Evolutionary conservation across 2,329 filamentous ascomycete species (phyloP).

Genomic region (Cyphellophora europaea): DNA sequence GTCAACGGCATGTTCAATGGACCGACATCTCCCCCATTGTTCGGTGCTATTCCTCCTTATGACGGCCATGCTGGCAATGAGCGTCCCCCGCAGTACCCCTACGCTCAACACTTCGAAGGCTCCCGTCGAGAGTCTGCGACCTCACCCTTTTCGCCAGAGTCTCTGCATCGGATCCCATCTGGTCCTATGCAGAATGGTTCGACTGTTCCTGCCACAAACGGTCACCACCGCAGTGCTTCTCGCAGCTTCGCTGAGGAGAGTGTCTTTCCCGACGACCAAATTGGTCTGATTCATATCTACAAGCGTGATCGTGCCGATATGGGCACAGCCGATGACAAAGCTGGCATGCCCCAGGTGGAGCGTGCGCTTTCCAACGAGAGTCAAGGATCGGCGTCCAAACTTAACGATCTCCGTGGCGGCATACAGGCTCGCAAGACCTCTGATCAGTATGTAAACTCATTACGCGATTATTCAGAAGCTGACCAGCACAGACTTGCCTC

Average conservation of each 20-base stretch:
- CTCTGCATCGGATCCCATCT: no score
- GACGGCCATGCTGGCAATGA: background rate
- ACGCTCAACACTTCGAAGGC: no score
- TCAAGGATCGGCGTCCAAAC: background rate
- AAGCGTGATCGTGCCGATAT: constrained; percentile 12
- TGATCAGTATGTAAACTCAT: constrained; percentile 17
- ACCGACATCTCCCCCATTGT: background rate
- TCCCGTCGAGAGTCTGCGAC: no score
- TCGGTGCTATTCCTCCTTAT: background rate
- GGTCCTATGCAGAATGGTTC: no score
- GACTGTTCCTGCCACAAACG: no score
- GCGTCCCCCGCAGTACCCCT: no score
- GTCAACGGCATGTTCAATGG: background rate
- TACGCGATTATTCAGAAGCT: no score
- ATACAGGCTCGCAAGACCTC: constrained; percentile 1
- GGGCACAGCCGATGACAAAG: constrained; percentile 4
- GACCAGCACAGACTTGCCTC: constrained; percentile 1
- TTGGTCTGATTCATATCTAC: constrained; percentile 17
- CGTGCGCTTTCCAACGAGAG: constrained; percentile 3
- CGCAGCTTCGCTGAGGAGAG: constrained; percentile 15
- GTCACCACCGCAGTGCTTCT: constrained; percentile 12
- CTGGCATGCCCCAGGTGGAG: constrained; percentile 4
- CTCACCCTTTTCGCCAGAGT: no score
- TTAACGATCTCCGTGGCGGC: no score
- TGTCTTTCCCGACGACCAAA: constrained; percentile 17